phyloP scores from a whole-genome alignment of 1,284 basidiomycete genomes.

The Trichosporon coremiiforme region DNA sequence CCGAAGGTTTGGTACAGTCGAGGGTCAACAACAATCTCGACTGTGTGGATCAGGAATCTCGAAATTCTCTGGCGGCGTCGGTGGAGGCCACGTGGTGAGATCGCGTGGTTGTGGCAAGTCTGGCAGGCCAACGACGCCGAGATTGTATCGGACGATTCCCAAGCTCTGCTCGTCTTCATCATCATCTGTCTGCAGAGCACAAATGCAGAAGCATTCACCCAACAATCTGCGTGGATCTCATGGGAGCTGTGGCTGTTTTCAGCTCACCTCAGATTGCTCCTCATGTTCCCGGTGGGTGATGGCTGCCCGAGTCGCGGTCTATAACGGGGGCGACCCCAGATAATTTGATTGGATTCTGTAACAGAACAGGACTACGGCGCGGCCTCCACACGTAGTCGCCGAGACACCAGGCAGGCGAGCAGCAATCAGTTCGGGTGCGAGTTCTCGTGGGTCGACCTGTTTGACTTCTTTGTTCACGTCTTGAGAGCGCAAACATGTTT shows the following conservation, averaged over 20 bases:
- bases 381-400: not conserved
- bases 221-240: not conserved
- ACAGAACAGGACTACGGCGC: not conserved
- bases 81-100: conserved; percentile 7
- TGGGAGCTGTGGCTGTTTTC: not conserved
- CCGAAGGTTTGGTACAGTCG: not conserved
- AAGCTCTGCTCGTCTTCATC: no score
- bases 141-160: not conserved
- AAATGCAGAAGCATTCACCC: not conserved
- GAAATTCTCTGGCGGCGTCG: conserved; percentile 7
- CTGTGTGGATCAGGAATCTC: not conserved
- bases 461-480: conserved; percentile 7
- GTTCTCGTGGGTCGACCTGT: not conserved
- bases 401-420: not conserved
- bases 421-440: not conserved
- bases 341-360: conserved; percentile 17
- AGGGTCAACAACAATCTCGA: conserved; percentile 1
- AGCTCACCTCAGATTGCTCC: not conserved
- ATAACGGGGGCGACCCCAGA: not conserved
- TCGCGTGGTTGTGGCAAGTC: not conserved
- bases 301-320: not conserved
- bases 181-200: not conserved
- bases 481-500: not conserved
- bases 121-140: not conserved
- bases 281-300: not conserved